These are phyloP conservation scores for Linum trigynum DNA, from an alignment of 345 rosid species.

Conservation along the genomic window DNA sequence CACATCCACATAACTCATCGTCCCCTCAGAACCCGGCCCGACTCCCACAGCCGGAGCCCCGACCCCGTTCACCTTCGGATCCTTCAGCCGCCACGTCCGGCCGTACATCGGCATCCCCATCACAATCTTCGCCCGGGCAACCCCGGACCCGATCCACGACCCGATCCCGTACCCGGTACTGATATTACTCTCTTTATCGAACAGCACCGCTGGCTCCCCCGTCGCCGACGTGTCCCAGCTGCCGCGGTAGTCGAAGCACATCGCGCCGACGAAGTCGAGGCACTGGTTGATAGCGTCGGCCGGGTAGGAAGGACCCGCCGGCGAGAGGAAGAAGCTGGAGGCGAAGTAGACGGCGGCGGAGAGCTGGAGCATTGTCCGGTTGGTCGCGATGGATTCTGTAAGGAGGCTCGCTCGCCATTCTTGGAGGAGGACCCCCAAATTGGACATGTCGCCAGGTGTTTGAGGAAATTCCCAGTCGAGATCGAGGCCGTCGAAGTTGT, in stretches of 20 bases:
- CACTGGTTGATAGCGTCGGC: conserved; percentile 20
- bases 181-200: conserved; percentile 40
- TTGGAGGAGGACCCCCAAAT: conserved; percentile 22
- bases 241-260: conserved; percentile 52
- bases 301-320: conserved; percentile 24
- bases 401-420: conserved; percentile 37
- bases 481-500: too few relatives aligned
- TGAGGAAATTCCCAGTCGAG: conserved; percentile 38
- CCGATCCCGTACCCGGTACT: conserved; percentile 33
- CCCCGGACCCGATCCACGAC: too few relatives aligned
- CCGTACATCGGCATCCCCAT: conserved; percentile 62
- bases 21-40: conserved; percentile 30
- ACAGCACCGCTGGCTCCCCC: conserved; percentile 9
- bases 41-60: conserved; percentile 38
- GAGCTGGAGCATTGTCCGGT: conserved; percentile 28
- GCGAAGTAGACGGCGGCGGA: conserved; percentile 52
- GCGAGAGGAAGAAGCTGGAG: conserved; percentile 19
- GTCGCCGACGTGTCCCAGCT: conserved; percentile 32
- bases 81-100: conserved; percentile 41
- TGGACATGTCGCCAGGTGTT: conserved; percentile 28
- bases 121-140: conserved; percentile 35
- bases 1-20: conserved; percentile 12
- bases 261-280: conserved; percentile 55
- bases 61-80: conserved; percentile 39
- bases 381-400: conserved; percentile 27